phyloP scores from a whole-genome alignment of 331 rosid genomes.

The Arachis monticola region DNA sequence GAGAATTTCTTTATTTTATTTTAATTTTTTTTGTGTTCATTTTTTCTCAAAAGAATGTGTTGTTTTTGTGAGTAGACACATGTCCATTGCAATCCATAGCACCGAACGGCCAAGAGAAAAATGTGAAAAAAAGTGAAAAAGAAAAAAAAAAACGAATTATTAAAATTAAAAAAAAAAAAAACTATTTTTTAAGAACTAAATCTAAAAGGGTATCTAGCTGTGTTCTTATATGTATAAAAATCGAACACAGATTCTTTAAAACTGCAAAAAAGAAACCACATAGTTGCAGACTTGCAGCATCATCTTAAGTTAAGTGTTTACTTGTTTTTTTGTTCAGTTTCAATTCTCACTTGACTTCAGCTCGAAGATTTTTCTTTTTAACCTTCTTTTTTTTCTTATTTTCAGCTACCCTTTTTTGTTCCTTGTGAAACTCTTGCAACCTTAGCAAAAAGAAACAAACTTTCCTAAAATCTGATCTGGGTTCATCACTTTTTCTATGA shows the following conservation, averaged over 20 bases:
- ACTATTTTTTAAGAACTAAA: background rate
- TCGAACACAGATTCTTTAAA: background rate
- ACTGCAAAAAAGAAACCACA: background rate
- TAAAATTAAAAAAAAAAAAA: background rate
- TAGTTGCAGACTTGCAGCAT: background rate
- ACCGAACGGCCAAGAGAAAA: background rate
- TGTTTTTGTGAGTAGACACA: constrained; percentile 1
- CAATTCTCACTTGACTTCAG: background rate
- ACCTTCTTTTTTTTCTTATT: background rate
- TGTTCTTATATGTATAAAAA: constrained; percentile 4
- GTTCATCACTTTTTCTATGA: background rate
- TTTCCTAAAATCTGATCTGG: constrained; percentile 29
- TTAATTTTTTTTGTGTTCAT: too few species aligned
- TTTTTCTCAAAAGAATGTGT: background rate
- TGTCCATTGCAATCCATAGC: background rate
- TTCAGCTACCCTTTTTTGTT: background rate
- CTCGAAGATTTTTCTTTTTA: background rate
- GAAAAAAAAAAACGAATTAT: background rate
- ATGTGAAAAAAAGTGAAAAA: background rate
- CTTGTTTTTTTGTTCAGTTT: background rate
- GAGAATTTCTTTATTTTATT: too few species aligned
- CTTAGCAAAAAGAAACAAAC: constrained; percentile 4
- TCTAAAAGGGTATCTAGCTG: background rate
- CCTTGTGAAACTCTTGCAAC: background rate
- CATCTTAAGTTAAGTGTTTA: background rate